Evolutionary conservation across 495 filamentous ascomycete species (phyloP), one percentile per base, ranked within the genome.

Genomic region (Podospora pseudoanserina): DNA sequence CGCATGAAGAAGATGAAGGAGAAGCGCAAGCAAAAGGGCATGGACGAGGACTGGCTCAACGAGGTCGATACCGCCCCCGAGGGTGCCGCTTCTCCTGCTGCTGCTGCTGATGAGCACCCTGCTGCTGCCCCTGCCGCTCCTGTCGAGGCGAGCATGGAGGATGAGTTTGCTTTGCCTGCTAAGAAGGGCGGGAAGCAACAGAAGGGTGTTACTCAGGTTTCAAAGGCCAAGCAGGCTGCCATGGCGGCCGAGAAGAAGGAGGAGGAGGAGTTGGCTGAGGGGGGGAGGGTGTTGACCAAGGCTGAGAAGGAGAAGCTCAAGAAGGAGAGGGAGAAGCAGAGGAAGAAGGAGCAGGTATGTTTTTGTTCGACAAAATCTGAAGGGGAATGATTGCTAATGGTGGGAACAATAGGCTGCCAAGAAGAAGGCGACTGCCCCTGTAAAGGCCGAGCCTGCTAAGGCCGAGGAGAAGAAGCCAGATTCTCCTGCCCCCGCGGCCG

Each of bases 251-350:
- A 27, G 84, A 79, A 84, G 34, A 80, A 27, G 84, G 79, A 84
- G 34, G 85, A 82, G 2, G 88, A 87, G 0, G 89, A 87, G 34
- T 80, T 75, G 16, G 91, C 83, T 26, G 82, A 75, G 6, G 79
- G 78, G 34, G 90, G 90, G 64, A 85, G 86, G 64, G 82, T 97
- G 69, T 88, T 97, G 81, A 93, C 89, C 18, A 97, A 97, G 85
- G 94, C 94, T 72, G 92, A 97, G 82, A 97, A 97, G 83, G 93
- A 97, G 80, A 93, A 90, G 82, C 84, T 94, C 76, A 96, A 92
- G 85, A 97, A 94, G 80, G 94, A 97, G 81, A 86, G 90, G 68
- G 94, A 97, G 83, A 97, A 97, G 88, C 90, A 92, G 81, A 85
- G 91, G 68, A 97, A 94, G 83, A 96, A 90, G 89, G 92, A 94